Conservation (phyloP, 495 filamentous ascomycete genomes). For the Staphylotrichum longicolle region DNA sequence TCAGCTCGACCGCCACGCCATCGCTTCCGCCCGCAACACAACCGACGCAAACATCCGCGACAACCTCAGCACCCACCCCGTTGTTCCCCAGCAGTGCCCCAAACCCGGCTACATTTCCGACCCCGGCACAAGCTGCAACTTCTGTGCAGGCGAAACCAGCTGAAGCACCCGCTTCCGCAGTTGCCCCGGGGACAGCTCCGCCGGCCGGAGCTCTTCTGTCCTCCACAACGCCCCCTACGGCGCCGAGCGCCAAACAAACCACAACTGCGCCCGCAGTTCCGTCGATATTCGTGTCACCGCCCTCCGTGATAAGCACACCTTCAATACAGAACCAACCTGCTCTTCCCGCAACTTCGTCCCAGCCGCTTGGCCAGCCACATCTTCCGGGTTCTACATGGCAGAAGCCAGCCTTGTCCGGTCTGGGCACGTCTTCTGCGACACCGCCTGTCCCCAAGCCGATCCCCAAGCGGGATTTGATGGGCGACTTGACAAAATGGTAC, state of each 20-base stretch:
- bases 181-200: neutral
- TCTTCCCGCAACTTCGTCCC: neutral
- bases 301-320: neutral
- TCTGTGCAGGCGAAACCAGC: neutral
- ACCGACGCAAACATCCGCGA: neutral
- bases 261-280: slow-evolving; percentile 6
- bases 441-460: neutral
- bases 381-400: neutral
- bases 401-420: neutral
- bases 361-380: slow-evolving; percentile 1
- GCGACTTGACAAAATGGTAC: slow-evolving; percentile 47
- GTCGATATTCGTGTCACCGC: slow-evolving; percentile 14
- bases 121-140: neutral
- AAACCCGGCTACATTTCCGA: neutral
- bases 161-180: neutral
- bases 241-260: slow-evolving; percentile 3
- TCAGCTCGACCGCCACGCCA: neutral
- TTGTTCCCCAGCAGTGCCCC: neutral
- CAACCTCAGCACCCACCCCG: neutral
- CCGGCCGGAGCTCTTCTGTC: slow-evolving; percentile 1
- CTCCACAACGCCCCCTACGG: neutral
- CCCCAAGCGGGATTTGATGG: slow-evolving; percentile 35
- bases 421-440: neutral
- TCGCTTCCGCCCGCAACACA: neutral
- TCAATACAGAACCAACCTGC: neutral